Conservation (phyloP, 2,329 filamentous ascomycete species). For the Tolypocladium guangdongense region DNA sequence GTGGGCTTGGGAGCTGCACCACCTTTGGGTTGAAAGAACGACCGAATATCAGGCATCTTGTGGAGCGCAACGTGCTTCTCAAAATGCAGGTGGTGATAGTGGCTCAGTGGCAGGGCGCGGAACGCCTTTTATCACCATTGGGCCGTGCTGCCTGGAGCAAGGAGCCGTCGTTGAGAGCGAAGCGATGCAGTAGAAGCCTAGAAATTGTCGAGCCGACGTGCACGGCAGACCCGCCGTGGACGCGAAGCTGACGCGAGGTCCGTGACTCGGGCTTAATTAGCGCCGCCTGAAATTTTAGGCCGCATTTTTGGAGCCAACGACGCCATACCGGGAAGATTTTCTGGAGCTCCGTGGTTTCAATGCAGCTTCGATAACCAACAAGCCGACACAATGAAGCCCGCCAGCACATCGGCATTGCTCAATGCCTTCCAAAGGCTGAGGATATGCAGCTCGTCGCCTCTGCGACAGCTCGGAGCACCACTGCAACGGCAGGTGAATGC, state of each 20-base stretch:
- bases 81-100: background rate
- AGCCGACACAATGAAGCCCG: conserved; percentile 34
- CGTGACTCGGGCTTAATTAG: conserved; percentile 27
- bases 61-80: background rate
- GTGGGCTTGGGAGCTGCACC: conserved; percentile 39
- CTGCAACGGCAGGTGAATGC: conserved; percentile 16
- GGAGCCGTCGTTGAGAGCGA: conserved; percentile 1
- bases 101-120: background rate
- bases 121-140: conserved; percentile 11
- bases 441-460: conserved; percentile 28
- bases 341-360: conserved; percentile 15
- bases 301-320: conserved; percentile 2
- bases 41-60: conserved; percentile 80
- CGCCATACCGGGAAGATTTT: conserved; percentile 19
- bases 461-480: conserved; percentile 26
- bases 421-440: conserved; percentile 40
- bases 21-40: conserved; percentile 76
- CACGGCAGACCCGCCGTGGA: conserved; percentile 16
- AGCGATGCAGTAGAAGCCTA: conserved; percentile 14
- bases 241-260: conserved; percentile 36
- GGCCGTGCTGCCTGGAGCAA: conserved; percentile 11
- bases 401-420: conserved; percentile 31
- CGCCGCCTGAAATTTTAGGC: conserved; percentile 14
- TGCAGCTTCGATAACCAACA: conserved; percentile 5
- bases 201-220: conserved; percentile 22